Base-by-base conservation (phyloP, 2,329 filamentous ascomycete genomes). In the Tolypocladium cylindrosporum region DNA sequence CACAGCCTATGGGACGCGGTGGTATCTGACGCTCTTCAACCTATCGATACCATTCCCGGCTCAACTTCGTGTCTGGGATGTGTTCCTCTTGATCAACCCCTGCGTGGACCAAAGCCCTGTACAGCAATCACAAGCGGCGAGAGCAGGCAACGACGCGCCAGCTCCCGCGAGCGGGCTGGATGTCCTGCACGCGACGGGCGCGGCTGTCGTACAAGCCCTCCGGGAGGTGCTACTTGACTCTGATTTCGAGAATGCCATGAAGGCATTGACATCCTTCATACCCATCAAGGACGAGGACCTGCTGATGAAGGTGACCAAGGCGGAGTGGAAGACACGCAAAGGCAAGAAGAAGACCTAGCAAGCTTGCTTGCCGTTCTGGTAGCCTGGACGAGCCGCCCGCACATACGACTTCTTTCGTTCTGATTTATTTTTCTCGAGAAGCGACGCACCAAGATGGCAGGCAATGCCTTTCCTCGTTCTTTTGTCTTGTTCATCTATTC, bases 181-280 rank as follows among this genome's bases (percentile, higher is more conserved):
- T 66, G 82, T 97, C 41, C 77, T 99, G 55, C 94, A 99, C 72
- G 93, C 94, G 13, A 89, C 91, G 7, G 89, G 89, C 61, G 89
- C 92, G 3, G 93, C 94, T 2, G 80, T 99, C 36, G 92, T 97
- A 54, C 91, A 96, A 70, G 92, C 91, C 21, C 89, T 94, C 63
- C 82, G 90, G 42, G 90, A 96, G 61, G 90, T 96, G 55, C 79
- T 99, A 39, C 78, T 97, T 7, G 91, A 95, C 66, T 91, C 90
- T 21, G 94, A 99, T 70, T 99, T 97, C 72, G 94, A 99, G 71
- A 96, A 95, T 67, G 89, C 89, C 53, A 99, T 99, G 94, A 97
- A 97, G 76, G 89, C 92, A 9, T 78, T 99, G 61, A 97, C 94
- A 37, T 91, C 89, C 58, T 96, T 90, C 85, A 88, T 97, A 51